Evolutionary conservation across 1,284 basidiomycete species (phyloP), one percentile per base, ranked within the genome.

Genomic region (Grifola frondosa): DNA sequence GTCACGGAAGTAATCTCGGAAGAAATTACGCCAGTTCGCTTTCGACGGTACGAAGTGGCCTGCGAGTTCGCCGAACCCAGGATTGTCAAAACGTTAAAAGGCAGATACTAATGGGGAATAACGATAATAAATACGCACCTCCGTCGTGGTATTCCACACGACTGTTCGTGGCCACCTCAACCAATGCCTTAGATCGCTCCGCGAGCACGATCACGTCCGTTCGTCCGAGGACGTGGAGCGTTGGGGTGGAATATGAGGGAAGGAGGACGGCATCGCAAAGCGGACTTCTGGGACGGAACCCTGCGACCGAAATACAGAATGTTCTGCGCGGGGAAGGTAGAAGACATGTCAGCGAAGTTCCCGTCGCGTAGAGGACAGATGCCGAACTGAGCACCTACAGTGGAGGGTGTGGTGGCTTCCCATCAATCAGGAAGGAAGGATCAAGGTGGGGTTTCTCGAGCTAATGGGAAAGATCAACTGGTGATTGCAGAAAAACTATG

Each of bases 11-110:
- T 78, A 82, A 6, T 71, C 72, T 37, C 67, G 66, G 26, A 91
- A 66, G 63, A 91, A 90, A 52, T 75, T 77, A 16, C 87, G 73
- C 88, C 88, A 91, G 30, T 68, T 75, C 3, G 75, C 76, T 52
- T 84, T 88, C 6, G 79, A 82, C 0, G 88, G 88, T 3, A 91
- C 80, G 52, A 89, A 90, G 58, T 91, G 89, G 15, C 88, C 88
- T 90, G 46, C 8, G 34, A n/a, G 23, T 19, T 10, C 4, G 3
- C 15, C 11, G n/a, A n/a, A n/a, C n/a, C n/a, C n/a, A n/a, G n/a
- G n/a, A n/a, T n/a, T 21, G 31, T 15, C 26, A 33, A 26, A 30
- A 40, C 20, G 25, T 3, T 12, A 16, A 36, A n/a, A n/a, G n/a
- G n/a, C n/a, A n/a, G n/a, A 29, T 16, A 29, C 39, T 16, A 25